A percentile compares a stretch with the other conserved stretches of the same genome.
Evolutionary conservation across 192 early-diverging fungal species (phyloP).

Genomic region (Podochytrium sp.): DNA sequence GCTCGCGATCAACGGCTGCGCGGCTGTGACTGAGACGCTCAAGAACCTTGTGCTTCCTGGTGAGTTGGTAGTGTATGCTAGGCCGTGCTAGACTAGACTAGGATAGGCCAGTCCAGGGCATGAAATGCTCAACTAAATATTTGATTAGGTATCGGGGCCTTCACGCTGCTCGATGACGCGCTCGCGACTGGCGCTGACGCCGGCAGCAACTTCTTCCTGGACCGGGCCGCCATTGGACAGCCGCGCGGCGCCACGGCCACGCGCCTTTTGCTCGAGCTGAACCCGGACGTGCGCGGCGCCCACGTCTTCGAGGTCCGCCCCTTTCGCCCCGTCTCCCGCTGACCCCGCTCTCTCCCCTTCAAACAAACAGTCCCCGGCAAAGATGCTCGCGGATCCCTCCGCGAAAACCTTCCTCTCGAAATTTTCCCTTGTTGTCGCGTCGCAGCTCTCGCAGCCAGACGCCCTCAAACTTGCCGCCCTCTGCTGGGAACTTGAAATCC

Average conservation of each 20-base stretch:
- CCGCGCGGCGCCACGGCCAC: slow-evolving; percentile 65
- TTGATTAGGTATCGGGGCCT: slow-evolving; percentile 81
- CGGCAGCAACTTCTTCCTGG: slow-evolving; percentile 94
- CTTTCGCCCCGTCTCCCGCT: background rate
- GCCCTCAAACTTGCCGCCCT: slow-evolving; percentile 62
- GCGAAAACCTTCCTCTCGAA: no score
- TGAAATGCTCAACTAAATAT: background rate
- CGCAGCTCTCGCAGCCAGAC: slow-evolving; percentile 57
- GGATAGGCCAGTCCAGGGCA: no score
- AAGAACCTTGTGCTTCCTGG: slow-evolving; percentile 97
- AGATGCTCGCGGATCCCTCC: no score
- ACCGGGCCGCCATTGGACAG: slow-evolving; percentile 62
- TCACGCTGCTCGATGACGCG: slow-evolving; percentile 81
- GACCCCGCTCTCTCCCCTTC: no score
- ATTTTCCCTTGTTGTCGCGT: slow-evolving; percentile 79
- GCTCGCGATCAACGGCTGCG: slow-evolving; percentile 82
- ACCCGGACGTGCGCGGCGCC: slow-evolving; percentile 78
- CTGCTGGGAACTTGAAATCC: slow-evolving; percentile 65
- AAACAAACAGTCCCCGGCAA: no score
- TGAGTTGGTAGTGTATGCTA: no score
- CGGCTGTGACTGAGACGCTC: slow-evolving; percentile 85
- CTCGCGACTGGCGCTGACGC: slow-evolving; percentile 70
- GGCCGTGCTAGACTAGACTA: no score
- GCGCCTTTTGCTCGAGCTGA: slow-evolving; percentile 79
- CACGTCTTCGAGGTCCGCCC: background rate